Percentiles rank a stretch among this genome's conserved stretches.
Evolutionary conservation across 148 eudicot genomes (phyloP).

Genomic region (Polygonum maritimum): DNA sequence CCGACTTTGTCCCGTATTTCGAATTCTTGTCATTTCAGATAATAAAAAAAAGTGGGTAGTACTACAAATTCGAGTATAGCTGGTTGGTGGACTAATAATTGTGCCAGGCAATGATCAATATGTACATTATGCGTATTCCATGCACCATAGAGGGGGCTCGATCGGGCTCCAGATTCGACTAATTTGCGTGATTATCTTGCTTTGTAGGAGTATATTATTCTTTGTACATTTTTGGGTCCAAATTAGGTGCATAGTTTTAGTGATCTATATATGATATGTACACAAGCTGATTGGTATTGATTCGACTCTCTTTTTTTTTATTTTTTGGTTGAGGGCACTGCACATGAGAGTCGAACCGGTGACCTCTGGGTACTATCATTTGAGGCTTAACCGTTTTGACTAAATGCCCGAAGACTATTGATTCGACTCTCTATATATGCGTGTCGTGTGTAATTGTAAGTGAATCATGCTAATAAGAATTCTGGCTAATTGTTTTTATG

Average conservation of each 20-base stretch:
- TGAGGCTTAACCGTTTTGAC: too few relatives aligned
- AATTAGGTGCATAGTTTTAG: neutral
- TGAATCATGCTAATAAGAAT: neutral
- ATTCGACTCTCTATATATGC: too few relatives aligned
- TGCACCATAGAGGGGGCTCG: neutral
- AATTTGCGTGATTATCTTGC: neutral
- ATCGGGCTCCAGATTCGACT: constrained; percentile 1
- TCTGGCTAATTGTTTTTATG: too few relatives aligned
- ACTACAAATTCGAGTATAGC: too few relatives aligned
- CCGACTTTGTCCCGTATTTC: too few relatives aligned
- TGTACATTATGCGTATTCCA: neutral
- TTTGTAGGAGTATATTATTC: neutral
- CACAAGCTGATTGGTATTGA: neutral
- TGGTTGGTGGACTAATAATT: neutral
- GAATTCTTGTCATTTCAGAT: too few relatives aligned
- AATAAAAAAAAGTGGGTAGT: too few relatives aligned
- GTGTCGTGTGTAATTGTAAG: neutral
- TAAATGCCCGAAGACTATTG: too few relatives aligned
- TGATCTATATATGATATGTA: neutral
- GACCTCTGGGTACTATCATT: too few relatives aligned
- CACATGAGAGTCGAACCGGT: too few relatives aligned
- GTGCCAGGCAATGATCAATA: neutral
- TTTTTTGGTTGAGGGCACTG: too few relatives aligned
- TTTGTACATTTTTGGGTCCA: neutral
- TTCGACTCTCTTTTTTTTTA: too few relatives aligned